A percentile compares a stretch with the other conserved stretches of the same genome.
Evolutionary conservation across 2,329 filamentous ascomycete species (phyloP).

Genomic region (Cercospora sp.): DNA sequence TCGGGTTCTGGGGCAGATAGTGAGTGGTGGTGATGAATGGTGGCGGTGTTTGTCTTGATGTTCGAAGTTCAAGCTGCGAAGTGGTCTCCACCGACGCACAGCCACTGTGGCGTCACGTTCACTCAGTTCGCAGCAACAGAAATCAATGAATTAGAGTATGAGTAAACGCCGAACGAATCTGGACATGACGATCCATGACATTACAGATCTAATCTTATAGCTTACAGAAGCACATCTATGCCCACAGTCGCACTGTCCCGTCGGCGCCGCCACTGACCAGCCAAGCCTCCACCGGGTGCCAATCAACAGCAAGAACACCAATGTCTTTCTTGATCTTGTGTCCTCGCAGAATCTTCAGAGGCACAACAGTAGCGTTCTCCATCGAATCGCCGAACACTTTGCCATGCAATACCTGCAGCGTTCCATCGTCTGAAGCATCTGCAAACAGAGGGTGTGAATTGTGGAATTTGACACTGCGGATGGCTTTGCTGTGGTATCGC

Average conservation of each 20-base stretch:
- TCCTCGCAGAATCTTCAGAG: slow-evolving; percentile 87
- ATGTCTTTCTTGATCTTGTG: slow-evolving; percentile 84
- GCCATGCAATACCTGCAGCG: slow-evolving; percentile 92
- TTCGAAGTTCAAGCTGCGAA: neutral
- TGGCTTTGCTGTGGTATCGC: slow-evolving; percentile 89
- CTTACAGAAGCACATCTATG: slow-evolving; percentile 14
- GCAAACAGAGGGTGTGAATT: slow-evolving; percentile 79
- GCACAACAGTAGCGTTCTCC: slow-evolving; percentile 95
- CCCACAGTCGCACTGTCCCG: slow-evolving; percentile 89
- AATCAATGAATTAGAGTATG: neutral
- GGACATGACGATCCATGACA: neutral
- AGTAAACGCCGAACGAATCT: neutral
- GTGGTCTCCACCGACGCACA: neutral
- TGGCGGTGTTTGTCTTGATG: neutral
- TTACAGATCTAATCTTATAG: neutral
- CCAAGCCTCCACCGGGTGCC: slow-evolving; percentile 95
- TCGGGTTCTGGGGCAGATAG: neutral
- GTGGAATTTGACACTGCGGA: slow-evolving; percentile 86
- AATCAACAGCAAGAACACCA: slow-evolving; percentile 90
- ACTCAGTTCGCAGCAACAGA: neutral
- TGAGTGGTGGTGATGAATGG: neutral
- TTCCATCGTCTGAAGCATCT: slow-evolving; percentile 92
- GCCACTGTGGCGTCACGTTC: slow-evolving; percentile 4
- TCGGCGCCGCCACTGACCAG: slow-evolving; percentile 91
- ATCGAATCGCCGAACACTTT: slow-evolving; percentile 93